These are phyloP conservation scores for Malbranchea cinnamomea DNA, from an alignment of 2,329 filamentous ascomycete species.

Conservation along the genomic window DNA sequence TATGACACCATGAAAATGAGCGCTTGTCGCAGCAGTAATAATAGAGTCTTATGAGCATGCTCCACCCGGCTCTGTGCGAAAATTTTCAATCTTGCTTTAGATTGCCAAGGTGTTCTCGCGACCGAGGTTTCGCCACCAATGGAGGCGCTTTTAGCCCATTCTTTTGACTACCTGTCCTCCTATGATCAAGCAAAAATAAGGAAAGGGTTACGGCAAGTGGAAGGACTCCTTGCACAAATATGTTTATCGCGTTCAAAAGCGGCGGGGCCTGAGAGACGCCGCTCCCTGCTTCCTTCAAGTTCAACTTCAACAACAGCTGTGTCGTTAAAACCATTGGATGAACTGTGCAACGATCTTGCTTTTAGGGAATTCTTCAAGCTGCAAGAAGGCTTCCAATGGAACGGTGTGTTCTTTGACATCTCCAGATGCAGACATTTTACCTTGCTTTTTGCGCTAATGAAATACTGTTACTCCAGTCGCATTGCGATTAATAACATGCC, in stretches of 20 bases:
- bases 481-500: slow-evolving; percentile 66
- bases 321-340: slow-evolving; percentile 47
- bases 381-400: slow-evolving; percentile 97
- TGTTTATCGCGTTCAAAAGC: slow-evolving; percentile 49
- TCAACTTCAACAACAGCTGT: slow-evolving; percentile 17
- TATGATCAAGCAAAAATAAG: slow-evolving; percentile 80
- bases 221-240: slow-evolving; percentile 86
- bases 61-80: no score
- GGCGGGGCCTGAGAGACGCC: slow-evolving; percentile 28
- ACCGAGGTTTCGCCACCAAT: no score
- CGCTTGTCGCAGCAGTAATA: no score
- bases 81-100: no score
- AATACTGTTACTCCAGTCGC: slow-evolving; percentile 40
- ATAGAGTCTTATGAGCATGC: no score
- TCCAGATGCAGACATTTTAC: no score
- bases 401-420: slow-evolving; percentile 36
- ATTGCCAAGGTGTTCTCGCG: no score
- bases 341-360: slow-evolving; percentile 67
- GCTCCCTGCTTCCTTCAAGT: slow-evolving; percentile 24
- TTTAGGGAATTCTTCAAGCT: slow-evolving; percentile 94
- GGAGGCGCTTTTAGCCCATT: slow-evolving; percentile 82
- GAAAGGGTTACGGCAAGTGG: slow-evolving; percentile 86
- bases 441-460: neutral
- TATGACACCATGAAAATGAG: no score
- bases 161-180: slow-evolving; percentile 92